Percentiles rank a stretch among this genome's conserved stretches.
Conservation (phyloP, 768 basidiomycete species). For the Baorangia bicolor region DNA sequence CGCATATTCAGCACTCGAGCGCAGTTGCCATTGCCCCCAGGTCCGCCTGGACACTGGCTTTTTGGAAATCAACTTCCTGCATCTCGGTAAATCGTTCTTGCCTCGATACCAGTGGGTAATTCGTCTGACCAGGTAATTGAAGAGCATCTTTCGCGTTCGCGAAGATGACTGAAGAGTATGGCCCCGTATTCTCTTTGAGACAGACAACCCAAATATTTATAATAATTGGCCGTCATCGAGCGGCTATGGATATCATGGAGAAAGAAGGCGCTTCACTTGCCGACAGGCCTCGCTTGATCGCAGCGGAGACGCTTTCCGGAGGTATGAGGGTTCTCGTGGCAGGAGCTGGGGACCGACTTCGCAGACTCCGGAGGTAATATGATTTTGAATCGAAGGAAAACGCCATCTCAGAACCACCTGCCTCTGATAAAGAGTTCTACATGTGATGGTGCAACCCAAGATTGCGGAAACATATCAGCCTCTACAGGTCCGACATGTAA, state of each 20-base stretch:
- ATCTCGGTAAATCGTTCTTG: not conserved
- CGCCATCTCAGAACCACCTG: not conserved
- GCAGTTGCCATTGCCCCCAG: conserved; percentile 14
- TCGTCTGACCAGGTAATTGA: not conserved
- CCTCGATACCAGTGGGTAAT: too few relatives aligned
- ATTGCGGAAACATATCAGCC: conserved; percentile 33
- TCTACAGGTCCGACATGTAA: conserved; percentile 34
- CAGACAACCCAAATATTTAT: conserved; percentile 37
- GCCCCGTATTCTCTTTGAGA: conserved; percentile 55
- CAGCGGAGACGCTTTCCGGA: conserved; percentile 35
- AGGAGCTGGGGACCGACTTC: conserved; percentile 31
- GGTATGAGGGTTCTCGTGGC: conserved; percentile 32
- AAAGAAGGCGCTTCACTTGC: conserved; percentile 36
- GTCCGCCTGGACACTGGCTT: conserved; percentile 17
- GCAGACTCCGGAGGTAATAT: conserved; percentile 28
- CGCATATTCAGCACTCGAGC: not conserved
- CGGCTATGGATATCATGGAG: conserved; percentile 41
- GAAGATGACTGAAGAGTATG: conserved; percentile 57
- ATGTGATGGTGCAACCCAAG: conserved; percentile 35
- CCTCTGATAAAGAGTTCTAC: conserved; percentile 27
- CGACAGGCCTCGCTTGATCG: conserved; percentile 37
- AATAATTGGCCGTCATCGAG: conserved; percentile 28
- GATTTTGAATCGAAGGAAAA: not conserved
- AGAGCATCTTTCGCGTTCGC: conserved; percentile 39
- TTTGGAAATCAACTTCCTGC: conserved; percentile 13